Evolutionary conservation across 1,284 basidiomycete species (phyloP).

Genomic region (Irpex lacteus): DNA sequence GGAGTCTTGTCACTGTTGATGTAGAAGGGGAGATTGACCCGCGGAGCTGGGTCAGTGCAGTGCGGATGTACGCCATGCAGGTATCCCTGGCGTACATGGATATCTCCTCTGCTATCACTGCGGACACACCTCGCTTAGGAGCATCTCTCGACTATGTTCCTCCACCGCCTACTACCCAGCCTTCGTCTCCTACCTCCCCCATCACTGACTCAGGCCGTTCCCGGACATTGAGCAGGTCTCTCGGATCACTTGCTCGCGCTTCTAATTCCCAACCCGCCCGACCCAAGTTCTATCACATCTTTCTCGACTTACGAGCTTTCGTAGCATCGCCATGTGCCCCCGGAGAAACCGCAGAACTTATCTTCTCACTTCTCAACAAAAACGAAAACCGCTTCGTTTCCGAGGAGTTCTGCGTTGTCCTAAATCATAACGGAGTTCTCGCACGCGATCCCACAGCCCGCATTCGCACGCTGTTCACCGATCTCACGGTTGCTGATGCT

Average conservation of each 20-base stretch:
- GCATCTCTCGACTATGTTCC: slow-evolving; percentile 36
- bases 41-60: slow-evolving; percentile 80
- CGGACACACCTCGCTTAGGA: slow-evolving; percentile 23
- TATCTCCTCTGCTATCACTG: slow-evolving; percentile 35
- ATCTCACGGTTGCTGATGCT: slow-evolving; percentile 84
- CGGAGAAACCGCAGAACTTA: slow-evolving; percentile 90
- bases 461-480: slow-evolving; percentile 86
- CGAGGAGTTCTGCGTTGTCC: slow-evolving; percentile 88
- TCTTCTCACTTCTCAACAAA: slow-evolving; percentile 91
- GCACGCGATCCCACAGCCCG: slow-evolving; percentile 68
- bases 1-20: slow-evolving; percentile 84
- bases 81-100: slow-evolving; percentile 81
- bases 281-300: slow-evolving; percentile 84
- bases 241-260: slow-evolving; percentile 41
- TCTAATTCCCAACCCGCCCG: slow-evolving; percentile 36
- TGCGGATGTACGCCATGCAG: slow-evolving; percentile 89
- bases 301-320: slow-evolving; percentile 88
- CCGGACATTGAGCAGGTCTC: slow-evolving; percentile 45
- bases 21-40: slow-evolving; percentile 74
- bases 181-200: slow-evolving; percentile 65
- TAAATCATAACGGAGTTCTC: slow-evolving; percentile 90
- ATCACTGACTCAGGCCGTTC: slow-evolving; percentile 45
- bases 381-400: slow-evolving; percentile 85
- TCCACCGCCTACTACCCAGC: slow-evolving; percentile 47
- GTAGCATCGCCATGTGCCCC: slow-evolving; percentile 87